A percentile compares a stretch with the other conserved stretches of the same genome.
phyloP scores from a whole-genome alignment of 2,329 filamentous ascomycete species.

The Phoma sp. region DNA sequence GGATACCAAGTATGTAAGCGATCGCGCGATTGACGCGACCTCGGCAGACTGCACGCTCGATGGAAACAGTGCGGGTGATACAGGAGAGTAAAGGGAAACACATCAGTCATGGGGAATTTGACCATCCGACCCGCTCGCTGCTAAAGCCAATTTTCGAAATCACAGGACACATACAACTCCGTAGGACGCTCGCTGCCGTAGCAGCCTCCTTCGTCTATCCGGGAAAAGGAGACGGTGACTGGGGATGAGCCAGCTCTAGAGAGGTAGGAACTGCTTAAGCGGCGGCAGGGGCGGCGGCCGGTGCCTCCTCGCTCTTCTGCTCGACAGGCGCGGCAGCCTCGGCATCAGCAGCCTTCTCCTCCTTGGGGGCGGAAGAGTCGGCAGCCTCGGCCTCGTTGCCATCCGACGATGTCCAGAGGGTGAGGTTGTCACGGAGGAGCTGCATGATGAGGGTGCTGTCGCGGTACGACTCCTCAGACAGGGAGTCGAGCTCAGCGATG shows the following conservation, averaged over 20 bases:
- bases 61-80: constrained; percentile 33
- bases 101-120: constrained; percentile 50
- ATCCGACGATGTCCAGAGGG: constrained; percentile 96
- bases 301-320: constrained; percentile 43
- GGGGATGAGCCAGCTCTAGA: constrained; percentile 44
- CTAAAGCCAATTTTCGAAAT: constrained; percentile 51
- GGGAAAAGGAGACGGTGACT: constrained; percentile 41
- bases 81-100: constrained; percentile 45
- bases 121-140: constrained; percentile 50
- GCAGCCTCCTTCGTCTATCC: constrained; percentile 44
- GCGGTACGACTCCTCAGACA: constrained; percentile 97
- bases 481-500: constrained; percentile 96
- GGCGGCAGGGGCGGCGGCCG: constrained; percentile 40
- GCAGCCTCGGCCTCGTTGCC: constrained; percentile 77
- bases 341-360: constrained; percentile 62
- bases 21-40: constrained; percentile 27
- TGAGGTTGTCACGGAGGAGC: constrained; percentile 96
- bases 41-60: constrained; percentile 29
- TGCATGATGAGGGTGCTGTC: constrained; percentile 99
- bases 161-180: constrained; percentile 49
- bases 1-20: constrained; percentile 33
- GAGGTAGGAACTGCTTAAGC: constrained; percentile 41
- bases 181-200: constrained; percentile 45
- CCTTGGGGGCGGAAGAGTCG: constrained; percentile 64
- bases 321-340: constrained; percentile 54